Conservation (phyloP, 1,139 yeast genomes). For the Sugiyamaella novakii region DNA sequence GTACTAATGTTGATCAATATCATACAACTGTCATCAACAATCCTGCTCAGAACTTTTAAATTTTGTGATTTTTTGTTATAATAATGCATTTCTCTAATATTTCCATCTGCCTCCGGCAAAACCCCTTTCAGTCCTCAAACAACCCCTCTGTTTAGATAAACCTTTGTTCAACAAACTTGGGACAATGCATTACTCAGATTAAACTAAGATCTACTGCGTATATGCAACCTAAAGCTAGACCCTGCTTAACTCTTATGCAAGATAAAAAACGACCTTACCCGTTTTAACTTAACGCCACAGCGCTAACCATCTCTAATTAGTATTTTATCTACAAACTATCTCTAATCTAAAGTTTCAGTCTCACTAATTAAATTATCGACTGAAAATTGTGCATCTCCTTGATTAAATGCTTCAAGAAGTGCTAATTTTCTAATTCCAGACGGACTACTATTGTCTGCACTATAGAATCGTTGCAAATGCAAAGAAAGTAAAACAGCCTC, state of each 20-base stretch:
- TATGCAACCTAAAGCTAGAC: too few species aligned
- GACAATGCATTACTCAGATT: too few species aligned
- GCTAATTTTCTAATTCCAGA: conserved; percentile 50
- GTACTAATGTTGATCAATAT: conserved; percentile 45
- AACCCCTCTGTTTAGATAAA: too few species aligned
- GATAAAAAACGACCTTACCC: too few species aligned
- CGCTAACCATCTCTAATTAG: too few species aligned
- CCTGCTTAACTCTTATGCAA: too few species aligned
- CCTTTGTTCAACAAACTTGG: too few species aligned
- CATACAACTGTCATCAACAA: conserved; percentile 39
- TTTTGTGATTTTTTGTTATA: not conserved
- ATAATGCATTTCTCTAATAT: not conserved
- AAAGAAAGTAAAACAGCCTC: conserved; percentile 79
- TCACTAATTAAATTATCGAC: conserved; percentile 69
- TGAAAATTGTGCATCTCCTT: conserved; percentile 63
- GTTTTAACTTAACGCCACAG: too few species aligned
- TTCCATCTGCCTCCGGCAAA: not conserved
- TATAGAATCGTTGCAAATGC: conserved; percentile 87
- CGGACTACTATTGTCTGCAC: conserved; percentile 54
- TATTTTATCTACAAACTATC: too few species aligned
- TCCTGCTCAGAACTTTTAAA: conserved; percentile 42
- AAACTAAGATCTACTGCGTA: too few species aligned
- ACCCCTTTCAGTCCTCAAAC: too few species aligned
- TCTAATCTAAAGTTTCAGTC: conserved; percentile 70
- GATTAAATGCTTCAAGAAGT: conserved; percentile 66